Conservation (phyloP, 495 filamentous ascomycete species). For the Penicillium goetzii region DNA sequence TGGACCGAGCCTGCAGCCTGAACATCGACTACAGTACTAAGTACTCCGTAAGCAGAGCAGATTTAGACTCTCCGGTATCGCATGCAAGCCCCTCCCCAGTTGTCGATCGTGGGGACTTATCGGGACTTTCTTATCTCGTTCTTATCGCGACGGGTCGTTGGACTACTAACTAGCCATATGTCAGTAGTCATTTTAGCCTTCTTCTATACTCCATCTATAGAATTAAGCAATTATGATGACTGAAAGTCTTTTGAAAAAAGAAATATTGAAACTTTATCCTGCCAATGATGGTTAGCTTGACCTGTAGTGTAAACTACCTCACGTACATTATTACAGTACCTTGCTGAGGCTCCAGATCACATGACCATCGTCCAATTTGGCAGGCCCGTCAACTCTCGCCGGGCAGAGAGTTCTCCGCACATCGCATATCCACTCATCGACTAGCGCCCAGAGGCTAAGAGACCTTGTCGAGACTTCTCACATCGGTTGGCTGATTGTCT, state of each 20-base stretch:
- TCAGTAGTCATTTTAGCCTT: no score
- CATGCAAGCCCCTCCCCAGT: background rate
- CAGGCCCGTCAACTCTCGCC: background rate
- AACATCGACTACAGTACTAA: background rate
- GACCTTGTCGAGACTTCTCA: background rate
- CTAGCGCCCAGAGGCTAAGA: slow-evolving; percentile 1
- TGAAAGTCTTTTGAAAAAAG: background rate
- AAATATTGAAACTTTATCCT: background rate
- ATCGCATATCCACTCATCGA: slow-evolving; percentile 6
- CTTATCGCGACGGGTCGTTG: background rate
- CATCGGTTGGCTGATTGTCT: background rate
- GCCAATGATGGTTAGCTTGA: background rate
- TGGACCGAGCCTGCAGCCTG: background rate
- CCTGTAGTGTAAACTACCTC: no score
- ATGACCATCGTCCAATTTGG: background rate
- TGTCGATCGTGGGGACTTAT: slow-evolving; percentile 3
- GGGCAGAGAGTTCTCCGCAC: slow-evolving; percentile 7
- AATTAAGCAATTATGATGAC: background rate
- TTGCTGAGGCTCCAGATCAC: background rate
- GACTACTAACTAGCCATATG: no score
- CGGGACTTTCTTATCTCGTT: slow-evolving; percentile 1
- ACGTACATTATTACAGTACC: background rate
- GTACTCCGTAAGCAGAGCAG: background rate
- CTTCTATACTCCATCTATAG: background rate
- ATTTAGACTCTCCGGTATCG: slow-evolving; percentile 3